Evolutionary conservation across 352 stramenopile genomes (phyloP).

Genomic region (Globisporangium takayamanum): DNA sequence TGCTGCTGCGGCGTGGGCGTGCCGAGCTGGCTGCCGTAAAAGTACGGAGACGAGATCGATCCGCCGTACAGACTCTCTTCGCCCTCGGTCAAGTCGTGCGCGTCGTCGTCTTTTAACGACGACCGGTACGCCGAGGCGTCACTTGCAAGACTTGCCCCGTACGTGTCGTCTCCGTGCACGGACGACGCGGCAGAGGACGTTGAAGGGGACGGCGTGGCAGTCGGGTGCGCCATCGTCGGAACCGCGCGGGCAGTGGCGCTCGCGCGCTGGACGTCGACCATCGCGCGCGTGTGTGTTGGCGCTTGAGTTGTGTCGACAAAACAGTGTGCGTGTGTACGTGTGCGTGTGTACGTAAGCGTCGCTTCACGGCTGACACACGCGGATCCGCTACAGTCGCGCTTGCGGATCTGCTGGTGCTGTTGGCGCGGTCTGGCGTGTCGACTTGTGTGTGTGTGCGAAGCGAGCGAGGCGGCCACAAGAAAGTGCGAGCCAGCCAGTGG

Average conservation of each 20-base stretch:
- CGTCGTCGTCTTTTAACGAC: constrained; percentile 15
- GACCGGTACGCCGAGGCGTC: constrained; percentile 4
- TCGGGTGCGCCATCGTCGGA: background rate
- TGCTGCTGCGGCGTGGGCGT: constrained; percentile 8
- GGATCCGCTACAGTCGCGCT: background rate
- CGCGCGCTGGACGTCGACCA: constrained; percentile 28
- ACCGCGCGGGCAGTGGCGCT: background rate
- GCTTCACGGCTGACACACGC: background rate
- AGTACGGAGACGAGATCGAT: constrained; percentile 16
- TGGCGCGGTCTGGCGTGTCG: background rate
- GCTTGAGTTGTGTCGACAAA: background rate
- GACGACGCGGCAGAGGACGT: constrained; percentile 9
- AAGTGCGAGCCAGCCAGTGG: constrained; percentile 6
- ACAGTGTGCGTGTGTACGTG: background rate
- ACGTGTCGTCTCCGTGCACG: constrained; percentile 7
- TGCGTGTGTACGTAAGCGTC: no score
- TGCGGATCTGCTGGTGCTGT: background rate
- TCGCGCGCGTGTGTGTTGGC: background rate
- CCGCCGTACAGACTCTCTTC: constrained; percentile 15
- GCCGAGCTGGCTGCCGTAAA: constrained; percentile 12
- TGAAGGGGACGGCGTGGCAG: constrained; percentile 7
- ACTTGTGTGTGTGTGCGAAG: background rate
- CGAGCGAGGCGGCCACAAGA: background rate
- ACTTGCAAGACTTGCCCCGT: background rate
- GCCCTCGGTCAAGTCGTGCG: constrained; percentile 10